phyloP scores from a whole-genome alignment of 768 basidiomycete species.

The Pholiota microspora region DNA sequence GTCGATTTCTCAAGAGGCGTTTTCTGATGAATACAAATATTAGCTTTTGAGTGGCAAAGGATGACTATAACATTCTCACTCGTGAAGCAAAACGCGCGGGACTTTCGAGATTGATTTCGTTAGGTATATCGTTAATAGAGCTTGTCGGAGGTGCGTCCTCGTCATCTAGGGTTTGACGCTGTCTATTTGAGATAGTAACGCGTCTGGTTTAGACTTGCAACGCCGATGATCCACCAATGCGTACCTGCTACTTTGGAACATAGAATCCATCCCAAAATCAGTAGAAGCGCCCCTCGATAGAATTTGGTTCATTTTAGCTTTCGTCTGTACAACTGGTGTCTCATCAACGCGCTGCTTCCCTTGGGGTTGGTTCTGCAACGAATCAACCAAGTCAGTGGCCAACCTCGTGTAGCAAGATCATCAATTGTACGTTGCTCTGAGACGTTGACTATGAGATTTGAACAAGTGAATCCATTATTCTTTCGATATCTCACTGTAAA shows the following conservation, averaged over 20 bases:
- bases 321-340: constrained; percentile 71
- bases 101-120: constrained; percentile 46
- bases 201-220: neutral
- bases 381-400: constrained; percentile 4
- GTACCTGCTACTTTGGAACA: constrained; percentile 75
- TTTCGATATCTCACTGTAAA: neutral
- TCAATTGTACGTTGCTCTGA: constrained; percentile 51
- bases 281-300: constrained; percentile 61
- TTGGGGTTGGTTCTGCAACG: constrained; percentile 42
- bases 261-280: constrained; percentile 81
- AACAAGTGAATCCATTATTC: neutral
- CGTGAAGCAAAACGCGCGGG: constrained; percentile 42
- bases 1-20: constrained; percentile 39
- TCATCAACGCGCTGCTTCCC: constrained; percentile 69
- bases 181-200: constrained; percentile 29
- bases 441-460: constrained; percentile 48
- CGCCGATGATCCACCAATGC: constrained; percentile 11
- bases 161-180: constrained; percentile 62
- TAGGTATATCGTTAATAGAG: constrained; percentile 75
- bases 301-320: constrained; percentile 75
- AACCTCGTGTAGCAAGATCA: neutral
- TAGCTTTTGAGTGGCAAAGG: neutral
- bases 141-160: constrained; percentile 79
- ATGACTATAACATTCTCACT: constrained; percentile 28
- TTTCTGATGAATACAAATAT: constrained; percentile 24